Percentiles rank a stretch among this genome's conserved stretches.
Evolutionary conservation across 305 asterid genomes (phyloP).

Genomic region (Ajuga reptans): DNA sequence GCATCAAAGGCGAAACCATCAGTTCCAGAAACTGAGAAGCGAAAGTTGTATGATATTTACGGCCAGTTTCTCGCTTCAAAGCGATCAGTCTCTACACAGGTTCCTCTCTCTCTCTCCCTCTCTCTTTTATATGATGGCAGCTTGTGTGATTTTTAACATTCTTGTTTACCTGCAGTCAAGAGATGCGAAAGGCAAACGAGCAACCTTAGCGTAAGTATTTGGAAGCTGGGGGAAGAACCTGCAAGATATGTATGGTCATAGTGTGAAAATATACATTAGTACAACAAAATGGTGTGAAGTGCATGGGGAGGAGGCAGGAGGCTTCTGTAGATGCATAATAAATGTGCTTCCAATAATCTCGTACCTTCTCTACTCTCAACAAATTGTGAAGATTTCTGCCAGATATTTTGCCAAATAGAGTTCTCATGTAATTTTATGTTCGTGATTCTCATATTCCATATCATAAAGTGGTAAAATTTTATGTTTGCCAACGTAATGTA

Average conservation of each 20-base stretch:
- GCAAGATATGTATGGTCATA: no score
- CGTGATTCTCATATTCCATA: not conserved
- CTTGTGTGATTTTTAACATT: conserved; percentile 8
- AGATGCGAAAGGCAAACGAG: conserved; percentile 63
- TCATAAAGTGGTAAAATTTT: no score
- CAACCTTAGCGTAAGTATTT: conserved; percentile 45
- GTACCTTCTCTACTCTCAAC: not conserved
- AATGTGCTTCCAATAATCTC: not conserved
- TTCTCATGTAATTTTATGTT: not conserved
- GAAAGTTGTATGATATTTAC: conserved; percentile 62
- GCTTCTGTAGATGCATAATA: not conserved
- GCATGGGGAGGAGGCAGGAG: not conserved
- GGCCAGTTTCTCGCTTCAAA: conserved; percentile 83
- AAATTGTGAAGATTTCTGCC: not conserved
- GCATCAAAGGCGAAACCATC: conserved; percentile 76
- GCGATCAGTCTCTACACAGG: conserved; percentile 62
- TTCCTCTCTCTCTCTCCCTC: conserved; percentile 31
- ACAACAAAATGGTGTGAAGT: not conserved
- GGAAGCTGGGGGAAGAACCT: not conserved
- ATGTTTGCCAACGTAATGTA: not conserved
- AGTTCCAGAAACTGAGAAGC: conserved; percentile 76
- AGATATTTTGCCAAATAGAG: not conserved
- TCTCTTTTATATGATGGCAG: not conserved
- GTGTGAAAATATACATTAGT: no score
- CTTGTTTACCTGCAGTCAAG: conserved; percentile 40